These are phyloP conservation scores for Citrullus colocynthis DNA, from an alignment of 306 rosid species.

Conservation along the genomic window DNA sequence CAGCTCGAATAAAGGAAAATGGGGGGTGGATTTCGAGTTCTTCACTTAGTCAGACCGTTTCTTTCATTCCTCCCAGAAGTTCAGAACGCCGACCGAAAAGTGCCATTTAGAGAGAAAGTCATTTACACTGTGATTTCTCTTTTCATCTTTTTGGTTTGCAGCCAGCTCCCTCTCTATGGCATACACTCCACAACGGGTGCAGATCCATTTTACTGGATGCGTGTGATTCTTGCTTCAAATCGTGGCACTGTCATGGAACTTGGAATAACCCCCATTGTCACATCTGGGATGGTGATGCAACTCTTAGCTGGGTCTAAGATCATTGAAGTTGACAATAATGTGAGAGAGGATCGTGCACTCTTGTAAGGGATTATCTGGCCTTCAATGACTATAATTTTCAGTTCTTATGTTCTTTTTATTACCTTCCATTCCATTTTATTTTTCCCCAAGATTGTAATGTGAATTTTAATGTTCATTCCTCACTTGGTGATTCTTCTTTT, in stretches of 20 bases:
- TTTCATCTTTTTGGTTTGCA: constrained; percentile 80
- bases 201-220: constrained; percentile 96
- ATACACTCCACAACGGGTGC: constrained; percentile 95
- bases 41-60: constrained; percentile 86
- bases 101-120: constrained; percentile 88
- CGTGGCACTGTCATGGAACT: constrained; percentile 97
- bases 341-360: constrained; percentile 86
- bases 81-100: constrained; percentile 76
- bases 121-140: constrained; percentile 77
- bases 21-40: constrained; percentile 95
- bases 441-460: not conserved
- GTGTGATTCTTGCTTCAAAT: constrained; percentile 80
- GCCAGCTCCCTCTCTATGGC: constrained; percentile 93
- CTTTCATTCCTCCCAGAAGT: constrained; percentile 88
- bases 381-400: not conserved
- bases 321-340: constrained; percentile 82
- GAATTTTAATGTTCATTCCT: not conserved
- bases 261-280: constrained; percentile 86
- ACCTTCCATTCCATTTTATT: not conserved
- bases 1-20: constrained; percentile 18
- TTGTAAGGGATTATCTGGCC: constrained; percentile 30
- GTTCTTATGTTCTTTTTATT: not conserved
- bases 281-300: constrained; percentile 90
- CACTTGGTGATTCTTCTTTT: not conserved
- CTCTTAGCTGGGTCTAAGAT: constrained; percentile 78